Evolutionary conservation across 2,329 filamentous ascomycete genomes (phyloP).

Genomic region (Penicillium brasilianum): DNA sequence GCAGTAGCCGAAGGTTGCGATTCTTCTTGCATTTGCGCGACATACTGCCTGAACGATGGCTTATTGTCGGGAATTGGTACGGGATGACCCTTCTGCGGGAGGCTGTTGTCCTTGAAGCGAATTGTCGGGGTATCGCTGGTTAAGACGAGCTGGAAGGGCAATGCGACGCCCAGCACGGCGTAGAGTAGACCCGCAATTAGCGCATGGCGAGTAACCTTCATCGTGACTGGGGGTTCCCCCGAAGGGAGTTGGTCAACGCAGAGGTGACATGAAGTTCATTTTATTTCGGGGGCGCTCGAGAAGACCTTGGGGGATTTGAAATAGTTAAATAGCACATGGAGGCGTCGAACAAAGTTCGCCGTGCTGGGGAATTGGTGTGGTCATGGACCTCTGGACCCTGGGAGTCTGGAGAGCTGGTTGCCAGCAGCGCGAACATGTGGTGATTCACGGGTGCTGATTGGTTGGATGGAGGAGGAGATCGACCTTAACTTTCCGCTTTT

Average conservation of each 20-base stretch:
- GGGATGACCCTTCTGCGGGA: not conserved
- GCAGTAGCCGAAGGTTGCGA: not conserved
- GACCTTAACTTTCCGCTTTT: not conserved
- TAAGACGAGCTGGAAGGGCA: constrained; percentile 16
- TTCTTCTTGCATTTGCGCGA: constrained; percentile 5
- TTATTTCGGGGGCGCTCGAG: not conserved
- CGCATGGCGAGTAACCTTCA: constrained; percentile 12
- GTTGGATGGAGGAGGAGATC: not conserved
- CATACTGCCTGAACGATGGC: constrained; percentile 17
- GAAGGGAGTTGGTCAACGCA: not conserved
- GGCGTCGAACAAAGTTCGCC: not conserved
- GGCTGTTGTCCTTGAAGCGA: not conserved
- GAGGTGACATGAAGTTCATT: not conserved
- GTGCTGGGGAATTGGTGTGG: not conserved
- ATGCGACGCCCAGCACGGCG: constrained; percentile 10
- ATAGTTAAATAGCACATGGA: not conserved
- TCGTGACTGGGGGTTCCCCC: constrained; percentile 6
- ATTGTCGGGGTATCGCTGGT: constrained; percentile 10
- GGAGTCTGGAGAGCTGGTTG: too few relatives aligned
- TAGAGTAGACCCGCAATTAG: constrained; percentile 7
- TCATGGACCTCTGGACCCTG: not conserved
- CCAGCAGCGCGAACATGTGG: constrained; percentile 11
- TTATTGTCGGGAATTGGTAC: not conserved
- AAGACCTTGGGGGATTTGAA: not conserved
- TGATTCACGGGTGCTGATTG: not conserved